Evolutionary conservation across 1,139 yeast genomes (phyloP).

Genomic region (Kluyveromyces sp.): DNA sequence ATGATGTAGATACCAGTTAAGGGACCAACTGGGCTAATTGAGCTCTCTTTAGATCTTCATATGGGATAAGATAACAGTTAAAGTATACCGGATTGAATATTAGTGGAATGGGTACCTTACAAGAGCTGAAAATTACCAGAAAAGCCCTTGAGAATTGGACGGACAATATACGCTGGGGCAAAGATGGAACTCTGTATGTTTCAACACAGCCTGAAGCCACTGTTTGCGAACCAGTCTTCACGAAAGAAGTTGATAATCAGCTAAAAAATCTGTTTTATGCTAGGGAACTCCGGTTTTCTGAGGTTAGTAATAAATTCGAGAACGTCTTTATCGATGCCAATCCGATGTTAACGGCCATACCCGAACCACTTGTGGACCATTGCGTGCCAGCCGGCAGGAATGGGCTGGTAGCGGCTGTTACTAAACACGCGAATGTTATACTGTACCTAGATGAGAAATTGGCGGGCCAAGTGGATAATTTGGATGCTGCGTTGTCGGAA

Average conservation of each 20-base stretch:
- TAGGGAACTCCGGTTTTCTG: conserved; percentile 18
- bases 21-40: too few species aligned
- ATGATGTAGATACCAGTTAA: background rate
- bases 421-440: conserved; percentile 27
- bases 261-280: conserved; percentile 25
- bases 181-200: conserved; percentile 26
- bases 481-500: conserved; percentile 10
- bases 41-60: background rate
- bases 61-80: background rate
- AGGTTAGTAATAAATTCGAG: conserved; percentile 25
- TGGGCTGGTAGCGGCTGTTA: conserved; percentile 22
- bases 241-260: conserved; percentile 14
- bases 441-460: conserved; percentile 14
- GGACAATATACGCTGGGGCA: conserved; percentile 24
- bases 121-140: conserved; percentile 24
- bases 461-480: conserved; percentile 20
- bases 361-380: conserved; percentile 19
- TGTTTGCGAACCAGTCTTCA: conserved; percentile 24
- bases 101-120: conserved; percentile 22
- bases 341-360: conserved; percentile 26
- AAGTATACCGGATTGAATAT: background rate
- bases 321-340: conserved; percentile 21
- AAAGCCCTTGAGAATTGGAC: conserved; percentile 27
- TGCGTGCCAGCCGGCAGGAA: conserved; percentile 20
- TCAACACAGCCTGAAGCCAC: conserved; percentile 26